Percentiles rank a stretch among this genome's conserved stretches.
Evolutionary conservation across 345 rosid species (phyloP).

Genomic region (Lepidium didymum): DNA sequence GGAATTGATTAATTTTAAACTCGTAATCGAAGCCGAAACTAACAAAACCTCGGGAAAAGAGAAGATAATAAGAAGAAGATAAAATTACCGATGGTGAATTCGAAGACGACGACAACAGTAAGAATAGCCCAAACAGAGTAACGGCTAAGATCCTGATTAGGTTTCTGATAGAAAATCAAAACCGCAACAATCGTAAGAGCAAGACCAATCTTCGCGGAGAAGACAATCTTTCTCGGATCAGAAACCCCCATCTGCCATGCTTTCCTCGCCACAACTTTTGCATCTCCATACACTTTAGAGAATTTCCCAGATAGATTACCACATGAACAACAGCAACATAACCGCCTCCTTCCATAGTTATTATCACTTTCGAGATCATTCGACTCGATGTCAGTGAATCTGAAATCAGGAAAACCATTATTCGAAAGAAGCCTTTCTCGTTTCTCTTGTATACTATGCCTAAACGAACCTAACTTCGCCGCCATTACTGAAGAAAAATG

Average conservation of each 20-base stretch:
- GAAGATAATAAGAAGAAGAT: not conserved
- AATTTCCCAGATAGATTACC: slow-evolving; percentile 24
- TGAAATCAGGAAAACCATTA: slow-evolving; percentile 40
- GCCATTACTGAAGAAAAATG: slow-evolving; percentile 28
- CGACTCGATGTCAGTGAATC: slow-evolving; percentile 31
- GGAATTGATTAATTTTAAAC: not conserved
- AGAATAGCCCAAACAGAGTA: slow-evolving; percentile 90
- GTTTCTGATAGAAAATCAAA: slow-evolving; percentile 57
- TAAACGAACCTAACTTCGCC: slow-evolving; percentile 46
- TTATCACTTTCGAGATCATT: slow-evolving; percentile 1
- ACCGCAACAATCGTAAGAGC: slow-evolving; percentile 67
- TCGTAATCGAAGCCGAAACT: not conserved
- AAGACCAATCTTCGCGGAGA: slow-evolving; percentile 80
- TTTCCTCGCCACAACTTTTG: slow-evolving; percentile 34
- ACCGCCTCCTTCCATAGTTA: not conserved
- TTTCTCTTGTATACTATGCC: slow-evolving; percentile 34
- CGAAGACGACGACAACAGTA: slow-evolving; percentile 88
- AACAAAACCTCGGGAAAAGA: not conserved
- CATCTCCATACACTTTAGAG: slow-evolving; percentile 11
- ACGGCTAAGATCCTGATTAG: slow-evolving; percentile 50
- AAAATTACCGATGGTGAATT: slow-evolving; percentile 73
- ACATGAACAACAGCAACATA: slow-evolving; percentile 32
- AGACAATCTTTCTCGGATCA: slow-evolving; percentile 85
- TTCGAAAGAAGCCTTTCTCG: slow-evolving; percentile 44
- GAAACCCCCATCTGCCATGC: slow-evolving; percentile 69